phyloP scores from a whole-genome alignment of 116 monocot species.

The Posidonia oceanica region DNA sequence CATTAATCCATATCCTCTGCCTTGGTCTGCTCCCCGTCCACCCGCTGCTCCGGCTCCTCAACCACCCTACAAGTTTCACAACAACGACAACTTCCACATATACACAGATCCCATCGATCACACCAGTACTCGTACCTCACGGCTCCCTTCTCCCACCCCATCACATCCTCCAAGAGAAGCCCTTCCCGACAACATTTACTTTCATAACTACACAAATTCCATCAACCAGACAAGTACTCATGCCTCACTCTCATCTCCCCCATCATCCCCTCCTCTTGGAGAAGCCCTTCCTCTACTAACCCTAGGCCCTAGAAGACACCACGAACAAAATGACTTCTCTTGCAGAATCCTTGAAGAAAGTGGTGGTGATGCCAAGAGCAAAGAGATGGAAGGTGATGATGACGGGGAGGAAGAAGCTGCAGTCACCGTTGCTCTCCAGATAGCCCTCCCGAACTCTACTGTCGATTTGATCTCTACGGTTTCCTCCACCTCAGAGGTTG shows the following conservation, averaged over 20 bases:
- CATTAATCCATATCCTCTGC: slow-evolving; percentile 16
- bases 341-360: not conserved
- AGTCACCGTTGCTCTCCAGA: slow-evolving; percentile 57
- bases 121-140: slow-evolving; percentile 12
- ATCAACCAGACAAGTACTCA: not conserved
- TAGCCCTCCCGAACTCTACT: slow-evolving; percentile 48
- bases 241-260: slow-evolving; percentile 15
- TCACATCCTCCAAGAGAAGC: slow-evolving; percentile 30
- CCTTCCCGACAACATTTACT: not conserved
- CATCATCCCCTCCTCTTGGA: slow-evolving; percentile 43
- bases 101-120: slow-evolving; percentile 3
- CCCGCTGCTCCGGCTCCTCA: slow-evolving; percentile 3
- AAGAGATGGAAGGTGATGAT: not conserved
- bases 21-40: slow-evolving; percentile 1
- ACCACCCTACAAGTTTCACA: slow-evolving; percentile 10
- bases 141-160: too few relatives aligned
- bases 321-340: not conserved
- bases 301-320: slow-evolving; percentile 12
- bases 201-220: not conserved
- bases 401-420: not conserved
- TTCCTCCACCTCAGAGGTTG: slow-evolving; percentile 8
- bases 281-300: slow-evolving; percentile 58
- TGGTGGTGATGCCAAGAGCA: not conserved
- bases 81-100: not conserved
- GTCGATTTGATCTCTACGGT: slow-evolving; percentile 50